Conservation (phyloP, 495 filamentous ascomycete species). For the Penicillium longicatenatum region DNA sequence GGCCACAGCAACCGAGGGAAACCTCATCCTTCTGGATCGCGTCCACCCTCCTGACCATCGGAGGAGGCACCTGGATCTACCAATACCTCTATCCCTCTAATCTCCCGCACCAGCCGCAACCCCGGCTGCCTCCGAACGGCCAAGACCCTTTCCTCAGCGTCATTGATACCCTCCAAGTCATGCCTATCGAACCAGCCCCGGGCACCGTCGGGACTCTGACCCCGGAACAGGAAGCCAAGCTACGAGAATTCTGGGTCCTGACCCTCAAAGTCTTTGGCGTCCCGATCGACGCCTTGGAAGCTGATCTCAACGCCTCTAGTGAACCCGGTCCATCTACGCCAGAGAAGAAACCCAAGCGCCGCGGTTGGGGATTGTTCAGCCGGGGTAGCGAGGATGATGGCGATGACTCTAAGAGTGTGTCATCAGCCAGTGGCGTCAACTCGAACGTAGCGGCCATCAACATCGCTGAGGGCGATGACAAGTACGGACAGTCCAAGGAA, state of each 20-base stretch:
- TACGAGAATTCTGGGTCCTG: slow-evolving; percentile 82
- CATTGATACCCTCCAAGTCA: slow-evolving; percentile 45
- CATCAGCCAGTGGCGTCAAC: slow-evolving; percentile 37
- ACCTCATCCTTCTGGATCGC: slow-evolving; percentile 46
- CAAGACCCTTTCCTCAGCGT: slow-evolving; percentile 39
- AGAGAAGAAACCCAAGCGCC: slow-evolving; percentile 66
- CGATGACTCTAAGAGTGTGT: slow-evolving; percentile 41
- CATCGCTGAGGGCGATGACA: slow-evolving; percentile 72
- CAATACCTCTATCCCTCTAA: slow-evolving; percentile 27
- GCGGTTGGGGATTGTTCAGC: slow-evolving; percentile 59
- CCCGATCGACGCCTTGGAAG: slow-evolving; percentile 33
- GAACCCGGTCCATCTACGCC: slow-evolving; percentile 27
- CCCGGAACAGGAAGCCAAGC: slow-evolving; percentile 80
- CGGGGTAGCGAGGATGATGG: slow-evolving; percentile 60
- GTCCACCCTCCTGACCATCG: slow-evolving; percentile 34
- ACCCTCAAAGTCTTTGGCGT: slow-evolving; percentile 82
- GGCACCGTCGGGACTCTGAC: slow-evolving; percentile 89
- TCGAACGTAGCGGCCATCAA: slow-evolving; percentile 33
- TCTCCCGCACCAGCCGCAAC: slow-evolving; percentile 5
- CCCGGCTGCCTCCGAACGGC: not conserved
- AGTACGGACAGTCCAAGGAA: slow-evolving; percentile 87
- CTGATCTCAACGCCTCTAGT: slow-evolving; percentile 10
- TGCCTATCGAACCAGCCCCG: slow-evolving; percentile 52
- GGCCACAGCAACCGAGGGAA: slow-evolving; percentile 32
- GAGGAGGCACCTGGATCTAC: slow-evolving; percentile 42